A percentile compares a stretch with the other conserved stretches of the same genome.
These are phyloP conservation scores for Penicillium odoratum DNA, from an alignment of 495 filamentous ascomycete genomes.

Conservation along the genomic window DNA sequence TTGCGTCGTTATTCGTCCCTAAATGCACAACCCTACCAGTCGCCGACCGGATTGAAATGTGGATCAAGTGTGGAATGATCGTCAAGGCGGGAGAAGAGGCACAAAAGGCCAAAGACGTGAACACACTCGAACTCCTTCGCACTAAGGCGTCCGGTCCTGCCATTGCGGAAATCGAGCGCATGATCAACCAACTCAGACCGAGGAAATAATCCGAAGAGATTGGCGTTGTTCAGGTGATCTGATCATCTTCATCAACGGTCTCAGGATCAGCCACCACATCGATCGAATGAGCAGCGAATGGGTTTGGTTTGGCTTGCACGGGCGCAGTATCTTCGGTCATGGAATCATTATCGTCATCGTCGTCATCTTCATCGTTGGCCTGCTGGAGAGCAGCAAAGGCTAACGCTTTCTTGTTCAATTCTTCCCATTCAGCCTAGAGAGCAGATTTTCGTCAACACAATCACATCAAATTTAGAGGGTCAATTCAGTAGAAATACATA, in stretches of 20 bases:
- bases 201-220: conserved; percentile 38
- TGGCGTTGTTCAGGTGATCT: conserved; percentile 42
- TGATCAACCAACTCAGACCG: conserved; percentile 57
- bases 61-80: conserved; percentile 90
- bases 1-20: conserved; percentile 80
- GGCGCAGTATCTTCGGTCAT: conserved; percentile 36
- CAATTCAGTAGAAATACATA: conserved; percentile 24
- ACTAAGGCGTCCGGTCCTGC: conserved; percentile 56
- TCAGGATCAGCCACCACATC: conserved; percentile 23
- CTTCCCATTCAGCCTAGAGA: conserved; percentile 43
- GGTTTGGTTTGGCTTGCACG: conserved; percentile 14
- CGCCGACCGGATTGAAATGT: conserved; percentile 83
- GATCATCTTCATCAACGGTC: conserved; percentile 38
- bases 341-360: conserved; percentile 28
- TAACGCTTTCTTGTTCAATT: conserved; percentile 38
- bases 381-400: conserved; percentile 34
- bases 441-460: conserved; percentile 18
- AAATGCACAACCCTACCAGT: conserved; percentile 71
- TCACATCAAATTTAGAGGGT: not conserved
- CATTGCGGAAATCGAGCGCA: conserved; percentile 58
- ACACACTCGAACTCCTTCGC: conserved; percentile 60
- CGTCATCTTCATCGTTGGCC: conserved; percentile 27
- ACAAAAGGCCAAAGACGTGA: conserved; percentile 73
- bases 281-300: conserved; percentile 17
- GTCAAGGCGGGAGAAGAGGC: conserved; percentile 92